Percentiles rank a stretch among this genome's conserved stretches.
Conservation (phyloP, 2,329 filamentous ascomycete species). For the Clarireedia sp. region DNA sequence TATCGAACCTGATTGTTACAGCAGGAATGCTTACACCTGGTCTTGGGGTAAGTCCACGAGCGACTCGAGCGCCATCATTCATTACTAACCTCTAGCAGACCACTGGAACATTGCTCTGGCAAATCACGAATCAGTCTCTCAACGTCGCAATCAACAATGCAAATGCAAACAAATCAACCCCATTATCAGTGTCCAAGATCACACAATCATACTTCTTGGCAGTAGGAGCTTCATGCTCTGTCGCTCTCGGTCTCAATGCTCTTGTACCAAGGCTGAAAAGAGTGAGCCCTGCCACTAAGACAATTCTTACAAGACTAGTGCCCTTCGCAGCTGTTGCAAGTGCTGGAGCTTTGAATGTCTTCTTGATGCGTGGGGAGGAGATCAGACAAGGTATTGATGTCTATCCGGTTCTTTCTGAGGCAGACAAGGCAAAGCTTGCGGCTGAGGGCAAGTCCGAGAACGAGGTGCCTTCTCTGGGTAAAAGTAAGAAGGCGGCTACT, state of each 20-base stretch:
- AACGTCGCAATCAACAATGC: slow-evolving; percentile 97
- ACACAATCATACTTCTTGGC: slow-evolving; percentile 86
- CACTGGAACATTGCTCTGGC: slow-evolving; percentile 83
- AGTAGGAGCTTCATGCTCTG: slow-evolving; percentile 86
- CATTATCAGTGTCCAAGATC: slow-evolving; percentile 71
- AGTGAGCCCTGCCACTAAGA: slow-evolving; percentile 65
- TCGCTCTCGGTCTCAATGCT: slow-evolving; percentile 85
- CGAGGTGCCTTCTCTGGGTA: slow-evolving; percentile 67
- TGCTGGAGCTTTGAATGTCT: slow-evolving; percentile 88
- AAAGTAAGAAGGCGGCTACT: slow-evolving; percentile 78
- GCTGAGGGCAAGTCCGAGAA: slow-evolving; percentile 53
- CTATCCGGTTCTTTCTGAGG: slow-evolving; percentile 69
- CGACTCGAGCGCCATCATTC: not conserved
- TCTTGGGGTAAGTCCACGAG: slow-evolving; percentile 48
- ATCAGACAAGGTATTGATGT: slow-evolving; percentile 90
- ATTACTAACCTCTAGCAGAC: slow-evolving; percentile 41
- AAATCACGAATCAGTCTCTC: slow-evolving; percentile 92
- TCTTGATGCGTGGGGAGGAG: slow-evolving; percentile 95
- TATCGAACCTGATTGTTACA: slow-evolving; percentile 91
- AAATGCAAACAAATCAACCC: slow-evolving; percentile 96
- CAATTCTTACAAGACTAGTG: slow-evolving; percentile 77
- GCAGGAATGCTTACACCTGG: slow-evolving; percentile 94
- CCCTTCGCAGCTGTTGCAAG: slow-evolving; percentile 93
- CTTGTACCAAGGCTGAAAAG: slow-evolving; percentile 76
- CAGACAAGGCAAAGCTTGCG: slow-evolving; percentile 52